A percentile compares a stretch with the other conserved stretches of the same genome.
Conservation (phyloP, 805 yeast genomes). For the Wickerhamomyces queroliae region DNA sequence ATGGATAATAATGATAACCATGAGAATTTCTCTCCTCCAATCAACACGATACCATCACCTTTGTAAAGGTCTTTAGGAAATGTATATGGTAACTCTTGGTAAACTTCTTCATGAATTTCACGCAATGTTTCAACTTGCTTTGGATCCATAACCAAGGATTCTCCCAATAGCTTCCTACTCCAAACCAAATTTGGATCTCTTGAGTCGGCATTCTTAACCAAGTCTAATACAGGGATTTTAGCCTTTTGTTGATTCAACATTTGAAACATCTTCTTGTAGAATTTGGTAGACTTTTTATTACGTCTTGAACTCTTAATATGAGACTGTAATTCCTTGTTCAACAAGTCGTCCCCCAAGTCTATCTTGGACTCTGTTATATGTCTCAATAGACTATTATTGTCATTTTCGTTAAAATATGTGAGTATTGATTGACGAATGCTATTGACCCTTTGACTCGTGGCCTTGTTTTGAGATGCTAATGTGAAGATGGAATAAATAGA, state of each 20-base stretch:
- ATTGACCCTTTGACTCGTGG: background rate
- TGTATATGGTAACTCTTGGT: background rate
- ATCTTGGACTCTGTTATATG: background rate
- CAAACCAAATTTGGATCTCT: background rate
- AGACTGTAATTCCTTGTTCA: background rate
- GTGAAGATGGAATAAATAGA: background rate
- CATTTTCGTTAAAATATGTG: background rate
- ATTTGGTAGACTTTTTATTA: conserved; percentile 8
- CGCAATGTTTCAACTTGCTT: background rate
- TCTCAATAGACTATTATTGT: background rate
- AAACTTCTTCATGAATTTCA: background rate
- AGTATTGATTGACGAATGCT: background rate
- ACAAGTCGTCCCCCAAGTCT: background rate
- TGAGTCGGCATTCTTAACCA: background rate
- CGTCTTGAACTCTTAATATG: background rate
- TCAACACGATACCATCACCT: conserved; percentile 49
- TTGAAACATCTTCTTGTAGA: conserved; percentile 12
- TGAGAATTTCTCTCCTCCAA: conserved; percentile 53
- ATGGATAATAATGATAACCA: conserved; percentile 48
- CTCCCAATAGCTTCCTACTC: background rate
- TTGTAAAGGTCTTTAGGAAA: background rate
- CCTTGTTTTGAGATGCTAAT: background rate
- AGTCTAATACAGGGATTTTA: conserved; percentile 7
- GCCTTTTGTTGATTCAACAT: conserved; percentile 2
- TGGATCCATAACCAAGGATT: background rate